Conservation (phyloP, 2,329 filamentous ascomycete species). For the Aspergillus fischeri region DNA sequence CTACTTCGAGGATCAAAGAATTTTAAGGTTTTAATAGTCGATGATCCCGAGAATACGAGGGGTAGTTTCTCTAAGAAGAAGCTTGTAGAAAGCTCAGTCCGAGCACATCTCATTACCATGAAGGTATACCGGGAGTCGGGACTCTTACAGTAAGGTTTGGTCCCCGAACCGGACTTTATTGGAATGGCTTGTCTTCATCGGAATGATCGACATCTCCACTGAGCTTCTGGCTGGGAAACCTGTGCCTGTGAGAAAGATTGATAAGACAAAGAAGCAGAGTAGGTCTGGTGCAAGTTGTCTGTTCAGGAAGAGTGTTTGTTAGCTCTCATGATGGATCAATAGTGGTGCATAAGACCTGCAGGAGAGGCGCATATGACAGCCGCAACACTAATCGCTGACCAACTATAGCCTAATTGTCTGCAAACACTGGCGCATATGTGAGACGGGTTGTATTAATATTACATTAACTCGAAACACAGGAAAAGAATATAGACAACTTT, state of each 20-base stretch:
- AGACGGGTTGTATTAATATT: neutral
- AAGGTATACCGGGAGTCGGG: neutral
- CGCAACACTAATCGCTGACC: neutral
- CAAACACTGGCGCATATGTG: neutral
- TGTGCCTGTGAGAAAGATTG: neutral
- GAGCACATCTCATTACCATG: neutral
- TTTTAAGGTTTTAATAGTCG: neutral
- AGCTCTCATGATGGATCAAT: neutral
- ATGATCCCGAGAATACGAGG: neutral
- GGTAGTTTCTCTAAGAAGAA: neutral
- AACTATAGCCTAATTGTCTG: neutral
- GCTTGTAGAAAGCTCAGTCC: neutral
- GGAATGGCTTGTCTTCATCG: neutral
- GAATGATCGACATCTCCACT: neutral
- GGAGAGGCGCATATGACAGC: neutral
- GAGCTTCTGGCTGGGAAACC: neutral
- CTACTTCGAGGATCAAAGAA: neutral
- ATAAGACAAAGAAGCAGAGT: neutral
- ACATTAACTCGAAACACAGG: neutral
- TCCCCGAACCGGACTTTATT: neutral
- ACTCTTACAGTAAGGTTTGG: neutral
- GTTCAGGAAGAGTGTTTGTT: neutral
- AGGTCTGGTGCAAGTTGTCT: neutral
- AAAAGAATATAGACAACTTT: too few species aligned
- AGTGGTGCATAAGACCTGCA: neutral